Evolutionary conservation across 208 protist species (phyloP).

Genomic region (Wallacemonas sp.): DNA sequence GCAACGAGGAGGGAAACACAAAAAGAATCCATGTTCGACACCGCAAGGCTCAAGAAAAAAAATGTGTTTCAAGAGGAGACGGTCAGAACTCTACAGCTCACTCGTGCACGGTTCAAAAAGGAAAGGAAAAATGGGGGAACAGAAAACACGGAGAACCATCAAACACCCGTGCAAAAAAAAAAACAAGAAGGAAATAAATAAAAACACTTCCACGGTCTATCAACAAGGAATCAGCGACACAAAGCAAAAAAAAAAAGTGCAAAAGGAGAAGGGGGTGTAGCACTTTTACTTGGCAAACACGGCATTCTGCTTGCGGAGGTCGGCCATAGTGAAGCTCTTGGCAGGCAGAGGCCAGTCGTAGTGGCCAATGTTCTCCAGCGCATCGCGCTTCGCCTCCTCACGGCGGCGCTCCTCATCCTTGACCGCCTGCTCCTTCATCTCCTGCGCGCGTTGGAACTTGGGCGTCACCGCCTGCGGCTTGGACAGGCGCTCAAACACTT

Average conservation of each 20-base stretch:
- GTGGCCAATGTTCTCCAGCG: constrained; percentile 33
- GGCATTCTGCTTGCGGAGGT: constrained; percentile 58
- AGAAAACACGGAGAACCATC: not conserved
- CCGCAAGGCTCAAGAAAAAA: too few relatives aligned
- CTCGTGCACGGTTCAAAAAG: not conserved
- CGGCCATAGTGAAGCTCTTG: constrained; percentile 44
- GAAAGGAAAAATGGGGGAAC: constrained; percentile 1
- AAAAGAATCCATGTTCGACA: constrained; percentile 1
- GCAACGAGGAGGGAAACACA: not conserved
- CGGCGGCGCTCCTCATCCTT: constrained; percentile 28
- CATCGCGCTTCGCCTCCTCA: constrained; percentile 21
- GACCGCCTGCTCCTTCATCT: constrained; percentile 28
- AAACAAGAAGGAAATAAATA: not conserved
- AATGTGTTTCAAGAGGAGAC: too few relatives aligned
- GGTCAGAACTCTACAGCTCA: not conserved
- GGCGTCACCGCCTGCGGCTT: constrained; percentile 33
- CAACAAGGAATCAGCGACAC: too few relatives aligned
- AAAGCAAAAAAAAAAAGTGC: constrained; percentile 23
- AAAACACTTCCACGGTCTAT: too few relatives aligned
- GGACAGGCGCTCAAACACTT: constrained; percentile 62
- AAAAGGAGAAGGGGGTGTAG: too few relatives aligned
- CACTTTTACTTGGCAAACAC: constrained; percentile 22
- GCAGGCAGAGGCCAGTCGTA: constrained; percentile 48
- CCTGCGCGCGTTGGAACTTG: constrained; percentile 41
- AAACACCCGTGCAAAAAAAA: not conserved